These are phyloP conservation scores for Mangifera indica DNA, from an alignment of 345 rosid species.

Conservation along the genomic window DNA sequence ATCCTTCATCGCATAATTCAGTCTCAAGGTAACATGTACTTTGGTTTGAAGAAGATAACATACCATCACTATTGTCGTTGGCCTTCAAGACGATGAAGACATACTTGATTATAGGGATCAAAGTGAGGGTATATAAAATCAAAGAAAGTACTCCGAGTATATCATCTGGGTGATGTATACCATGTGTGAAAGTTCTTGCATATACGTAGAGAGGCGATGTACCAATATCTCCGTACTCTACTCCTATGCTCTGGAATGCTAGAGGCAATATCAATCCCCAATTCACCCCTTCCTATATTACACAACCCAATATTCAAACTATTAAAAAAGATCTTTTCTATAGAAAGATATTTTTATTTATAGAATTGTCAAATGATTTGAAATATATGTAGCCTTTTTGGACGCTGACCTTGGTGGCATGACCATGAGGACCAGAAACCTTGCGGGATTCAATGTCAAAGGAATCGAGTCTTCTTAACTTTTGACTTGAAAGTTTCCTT, in stretches of 20 bases:
- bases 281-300: conserved; percentile 8
- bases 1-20: not conserved
- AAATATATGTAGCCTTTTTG: too few species aligned
- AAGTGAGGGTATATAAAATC: conserved; percentile 51
- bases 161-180: conserved; percentile 45
- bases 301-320: not conserved
- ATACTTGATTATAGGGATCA: conserved; percentile 53
- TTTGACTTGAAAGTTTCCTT: too few species aligned
- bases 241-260: conserved; percentile 63
- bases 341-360: too few species aligned
- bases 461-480: too few species aligned
- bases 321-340: too few species aligned
- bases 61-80: conserved; percentile 59
- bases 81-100: conserved; percentile 53
- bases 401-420: too few species aligned
- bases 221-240: conserved; percentile 59
- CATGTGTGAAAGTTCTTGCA: conserved; percentile 33
- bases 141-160: conserved; percentile 54
- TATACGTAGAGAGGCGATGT: conserved; percentile 63
- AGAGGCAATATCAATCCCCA: conserved; percentile 43
- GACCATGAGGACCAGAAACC: too few species aligned
- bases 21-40: too few species aligned
- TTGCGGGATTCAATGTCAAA: too few species aligned
- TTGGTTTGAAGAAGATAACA: not conserved
- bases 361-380: too few species aligned